Base-by-base conservation (phyloP, 2,329 filamentous ascomycete species). In the Aplosporella prunicola region DNA sequence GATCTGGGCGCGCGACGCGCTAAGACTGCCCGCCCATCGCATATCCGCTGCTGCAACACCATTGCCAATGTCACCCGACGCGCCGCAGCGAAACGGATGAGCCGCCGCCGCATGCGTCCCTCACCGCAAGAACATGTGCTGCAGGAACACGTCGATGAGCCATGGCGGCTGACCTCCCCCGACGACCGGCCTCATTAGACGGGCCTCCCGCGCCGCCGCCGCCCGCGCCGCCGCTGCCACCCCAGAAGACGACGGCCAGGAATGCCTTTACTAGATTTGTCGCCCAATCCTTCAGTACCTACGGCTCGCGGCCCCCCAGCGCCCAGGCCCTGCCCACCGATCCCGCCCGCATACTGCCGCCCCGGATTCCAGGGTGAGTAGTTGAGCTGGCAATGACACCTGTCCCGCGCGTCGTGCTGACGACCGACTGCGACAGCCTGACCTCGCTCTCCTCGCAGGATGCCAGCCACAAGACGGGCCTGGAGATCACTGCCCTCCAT, bases 401-500 rank as follows among this genome's bases (percentile, higher is more conserved):
- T 25, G 14, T 7, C 16, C 16, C 30, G 16, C 17, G 15, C 17
- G 30, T 22, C 22, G 23, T 26, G 38, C 38, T 31, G 38, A 30
- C 32, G 22, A 8, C 27, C n/a, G n/a, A n/a, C 33, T 20, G 25
- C 20, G 30, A 18, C 49, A 61, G 58, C 43, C 47, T 56, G 43
- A 69, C 64, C 42, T 61, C 66, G 29, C 63, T 63, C 41, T 63
- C 62, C 40, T 69, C 68, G 27, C 69, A 71, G 49, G 71, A 74
- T 47, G 65, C 74, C 41, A 72, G 68, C 49, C 74, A 80, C 56
- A 72, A 69, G 48, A 80, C 76, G n/a, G 75, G 75, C 30, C 68
- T 80, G 36, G 69, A 75, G 44, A 78, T 80, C 49, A 61, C 71
- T 28, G 72, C 76, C 24, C 62, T 80, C 35, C 75, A 79, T 54